phyloP scores from a whole-genome alignment of 345 rosid species.

The Gossypium herbaceum region DNA sequence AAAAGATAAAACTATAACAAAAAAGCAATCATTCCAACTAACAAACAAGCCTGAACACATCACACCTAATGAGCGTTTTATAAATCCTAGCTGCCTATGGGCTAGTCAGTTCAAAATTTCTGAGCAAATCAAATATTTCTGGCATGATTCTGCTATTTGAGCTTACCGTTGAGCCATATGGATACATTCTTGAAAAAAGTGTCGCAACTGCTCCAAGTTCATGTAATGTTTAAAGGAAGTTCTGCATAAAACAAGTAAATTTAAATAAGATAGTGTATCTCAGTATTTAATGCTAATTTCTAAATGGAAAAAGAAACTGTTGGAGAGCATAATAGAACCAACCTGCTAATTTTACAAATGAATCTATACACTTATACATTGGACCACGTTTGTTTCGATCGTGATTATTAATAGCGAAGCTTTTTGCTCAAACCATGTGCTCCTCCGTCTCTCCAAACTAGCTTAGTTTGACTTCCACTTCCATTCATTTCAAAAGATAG shows the following conservation, averaged over 20 bases:
- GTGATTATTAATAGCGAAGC: constrained; percentile 20
- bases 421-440: constrained; percentile 29
- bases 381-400: constrained; percentile 10
- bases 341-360: constrained; percentile 15
- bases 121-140: background rate
- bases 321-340: constrained; percentile 1
- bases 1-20: background rate
- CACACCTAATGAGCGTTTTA: background rate
- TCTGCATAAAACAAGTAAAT: constrained; percentile 12
- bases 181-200: constrained; percentile 5
- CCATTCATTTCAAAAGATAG: constrained; percentile 50
- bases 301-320: background rate
- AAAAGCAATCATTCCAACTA: background rate
- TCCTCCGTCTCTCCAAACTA: constrained; percentile 63
- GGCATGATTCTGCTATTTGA: background rate
- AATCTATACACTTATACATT: background rate
- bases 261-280: background rate
- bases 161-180: constrained; percentile 10
- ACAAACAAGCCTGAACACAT: background rate
- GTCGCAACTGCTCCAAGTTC: constrained; percentile 5
- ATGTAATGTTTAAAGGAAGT: background rate
- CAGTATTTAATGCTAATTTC: background rate
- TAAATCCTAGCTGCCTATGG: background rate
- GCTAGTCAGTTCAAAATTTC: constrained; percentile 6
- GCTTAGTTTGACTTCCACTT: constrained; percentile 64